Evolutionary conservation across 2,329 filamentous ascomycete genomes (phyloP), one percentile per base, ranked within the genome.

Genomic region (Penicillium sclerotigenum): DNA sequence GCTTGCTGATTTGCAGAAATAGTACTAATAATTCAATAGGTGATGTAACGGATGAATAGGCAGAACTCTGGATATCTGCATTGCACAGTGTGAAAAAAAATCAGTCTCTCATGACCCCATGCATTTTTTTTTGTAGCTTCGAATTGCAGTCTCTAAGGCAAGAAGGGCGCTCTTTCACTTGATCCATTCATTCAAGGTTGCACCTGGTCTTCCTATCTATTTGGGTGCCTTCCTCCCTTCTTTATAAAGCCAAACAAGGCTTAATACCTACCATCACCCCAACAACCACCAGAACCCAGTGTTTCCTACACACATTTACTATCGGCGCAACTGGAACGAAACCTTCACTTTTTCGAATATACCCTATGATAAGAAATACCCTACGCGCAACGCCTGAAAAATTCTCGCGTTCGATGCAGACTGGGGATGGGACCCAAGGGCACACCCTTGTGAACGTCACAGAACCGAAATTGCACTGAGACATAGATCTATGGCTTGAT

Each of bases 31-130:
- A 38, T 48, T n/a, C 31, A 1, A n/a, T 56, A 72, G 70, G 63
- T 72, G 41, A 72, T 72, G 70, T 72, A 65, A 70, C 40, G 22
- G 29, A 45, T 11, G 20, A 43, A 41, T 14, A 31, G 36, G 16
- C 20, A 22, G 20, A 29, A 29, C 4, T 34, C 20, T 3, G 28
- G 5, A 9, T 43, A 9, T 43, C 16, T 34, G 28, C 20, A 29
- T 41, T 43, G 29, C 18, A 51, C 26, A 34, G 28, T 42, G 16
- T 36, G 16, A 28, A 48, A 46, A 31, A 24, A 33, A 24, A 22
- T 14, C 7, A 26, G 33, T 38, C 22, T 37, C 8, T 11, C 11
- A 38, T 48, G 14, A n/a, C 16, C 24, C 11, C 16, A 37, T 20
- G 26, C 33, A 18, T 37, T 28, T 37, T 14, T 24, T n/a, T 5